A percentile compares a stretch with the other conserved stretches of the same genome.
Conservation (phyloP, 768 basidiomycete genomes). For the Tulasnella sp. region DNA sequence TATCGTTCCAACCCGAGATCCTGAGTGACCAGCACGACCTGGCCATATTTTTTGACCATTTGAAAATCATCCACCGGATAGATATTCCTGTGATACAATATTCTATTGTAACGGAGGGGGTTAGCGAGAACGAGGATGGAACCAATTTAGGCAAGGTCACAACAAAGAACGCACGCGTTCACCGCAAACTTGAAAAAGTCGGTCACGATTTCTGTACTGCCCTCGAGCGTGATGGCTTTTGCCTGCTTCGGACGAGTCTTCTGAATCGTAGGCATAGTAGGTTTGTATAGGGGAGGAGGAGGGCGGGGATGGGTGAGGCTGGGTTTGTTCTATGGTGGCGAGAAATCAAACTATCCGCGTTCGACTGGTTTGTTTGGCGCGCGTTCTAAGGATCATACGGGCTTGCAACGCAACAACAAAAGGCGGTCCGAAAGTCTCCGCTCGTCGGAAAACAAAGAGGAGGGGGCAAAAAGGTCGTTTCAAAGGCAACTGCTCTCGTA, state of each 20-base stretch:
- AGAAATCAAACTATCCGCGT: neutral
- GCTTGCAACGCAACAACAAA: too few relatives aligned
- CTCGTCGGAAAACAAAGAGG: too few relatives aligned
- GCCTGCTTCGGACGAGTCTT: constrained; percentile 14
- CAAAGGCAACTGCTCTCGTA: neutral
- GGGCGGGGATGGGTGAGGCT: neutral
- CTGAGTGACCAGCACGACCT: constrained; percentile 88
- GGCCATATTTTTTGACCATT: constrained; percentile 98
- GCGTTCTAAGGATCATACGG: neutral
- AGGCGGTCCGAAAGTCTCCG: too few relatives aligned
- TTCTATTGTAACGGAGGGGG: constrained; percentile 39
- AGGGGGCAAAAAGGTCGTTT: constrained; percentile 2
- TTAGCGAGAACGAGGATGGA: neutral
- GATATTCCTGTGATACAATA: constrained; percentile 91
- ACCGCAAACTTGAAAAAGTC: constrained; percentile 99
- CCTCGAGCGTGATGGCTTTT: constrained; percentile 72
- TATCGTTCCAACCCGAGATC: constrained; percentile 90
- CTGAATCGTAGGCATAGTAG: constrained; percentile 8
- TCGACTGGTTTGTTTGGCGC: constrained; percentile 8
- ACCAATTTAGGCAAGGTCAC: neutral
- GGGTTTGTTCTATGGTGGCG: neutral
- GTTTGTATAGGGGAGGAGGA: neutral
- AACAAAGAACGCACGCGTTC: constrained; percentile 58
- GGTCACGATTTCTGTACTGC: constrained; percentile 83
- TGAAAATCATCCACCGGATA: constrained; percentile 98